These are phyloP conservation scores for Aspergillus luchuensis DNA, from an alignment of 2,329 filamentous ascomycete species.

Conservation along the genomic window DNA sequence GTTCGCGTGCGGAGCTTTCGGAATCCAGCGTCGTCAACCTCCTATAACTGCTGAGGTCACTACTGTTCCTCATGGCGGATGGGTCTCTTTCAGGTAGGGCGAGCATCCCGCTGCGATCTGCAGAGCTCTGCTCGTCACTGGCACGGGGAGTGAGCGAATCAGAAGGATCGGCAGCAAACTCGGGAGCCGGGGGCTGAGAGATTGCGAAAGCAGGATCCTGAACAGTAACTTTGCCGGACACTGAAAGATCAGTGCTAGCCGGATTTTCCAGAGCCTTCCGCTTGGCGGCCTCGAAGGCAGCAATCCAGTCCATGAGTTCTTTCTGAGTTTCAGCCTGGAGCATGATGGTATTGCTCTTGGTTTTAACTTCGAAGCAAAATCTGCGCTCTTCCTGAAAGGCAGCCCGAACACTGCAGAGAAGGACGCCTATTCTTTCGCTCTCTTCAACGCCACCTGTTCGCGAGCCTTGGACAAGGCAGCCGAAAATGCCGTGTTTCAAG, in stretches of 20 bases:
- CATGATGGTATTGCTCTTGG: constrained; percentile 85
- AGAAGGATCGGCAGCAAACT: constrained; percentile 80
- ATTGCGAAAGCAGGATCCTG: constrained; percentile 84
- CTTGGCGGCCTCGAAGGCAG: constrained; percentile 91
- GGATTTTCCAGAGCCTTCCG: constrained; percentile 82
- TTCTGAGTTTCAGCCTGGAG: constrained; percentile 90
- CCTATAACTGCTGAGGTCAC: constrained; percentile 62
- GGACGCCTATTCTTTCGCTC: constrained; percentile 91
- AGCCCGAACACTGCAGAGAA: constrained; percentile 89
- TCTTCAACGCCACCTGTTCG: constrained; percentile 85
- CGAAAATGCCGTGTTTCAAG: constrained; percentile 92
- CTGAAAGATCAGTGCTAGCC: constrained; percentile 52
- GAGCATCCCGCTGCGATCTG: constrained; percentile 67
- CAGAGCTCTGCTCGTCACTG: constrained; percentile 56
- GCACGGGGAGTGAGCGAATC: constrained; percentile 63
- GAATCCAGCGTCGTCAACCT: constrained; percentile 55
- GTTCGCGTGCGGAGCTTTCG: constrained; percentile 70
- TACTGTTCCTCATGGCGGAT: constrained; percentile 64
- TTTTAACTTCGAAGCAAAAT: constrained; percentile 98
- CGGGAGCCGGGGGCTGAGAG: constrained; percentile 80
- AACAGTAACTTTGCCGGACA: constrained; percentile 46
- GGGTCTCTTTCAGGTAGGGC: constrained; percentile 65
- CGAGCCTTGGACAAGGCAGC: constrained; percentile 81
- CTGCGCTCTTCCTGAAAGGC: constrained; percentile 89
- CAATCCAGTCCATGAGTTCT: constrained; percentile 92